Conservation (phyloP, 2,329 filamentous ascomycete genomes). For the Penicillium sclerotiorum region DNA sequence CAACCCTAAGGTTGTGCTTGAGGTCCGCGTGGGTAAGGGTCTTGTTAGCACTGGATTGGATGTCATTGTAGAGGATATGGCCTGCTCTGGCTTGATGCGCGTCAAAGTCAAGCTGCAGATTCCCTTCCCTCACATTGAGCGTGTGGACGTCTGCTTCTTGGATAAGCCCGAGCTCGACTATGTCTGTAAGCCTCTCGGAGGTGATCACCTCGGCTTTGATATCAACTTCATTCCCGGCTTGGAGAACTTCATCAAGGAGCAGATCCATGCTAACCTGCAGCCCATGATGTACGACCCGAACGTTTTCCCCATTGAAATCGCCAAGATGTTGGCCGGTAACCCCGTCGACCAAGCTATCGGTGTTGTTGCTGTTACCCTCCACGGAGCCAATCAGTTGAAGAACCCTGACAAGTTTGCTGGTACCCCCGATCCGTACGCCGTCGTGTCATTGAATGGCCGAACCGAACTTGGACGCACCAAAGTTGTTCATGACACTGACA, state of each 20-base stretch:
- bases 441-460: slow-evolving; percentile 81
- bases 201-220: slow-evolving; percentile 93
- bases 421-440: slow-evolving; percentile 86
- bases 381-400: slow-evolving; percentile 89
- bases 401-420: slow-evolving; percentile 93
- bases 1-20: slow-evolving; percentile 94
- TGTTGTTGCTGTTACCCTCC: slow-evolving; percentile 86
- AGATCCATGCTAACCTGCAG: slow-evolving; percentile 88
- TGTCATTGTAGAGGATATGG: slow-evolving; percentile 97
- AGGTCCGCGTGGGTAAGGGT: slow-evolving; percentile 92
- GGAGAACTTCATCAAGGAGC: slow-evolving; percentile 90
- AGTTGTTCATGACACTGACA: slow-evolving; percentile 78
- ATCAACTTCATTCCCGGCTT: slow-evolving; percentile 98
- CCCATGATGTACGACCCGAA: slow-evolving; percentile 99
- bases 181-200: slow-evolving; percentile 94
- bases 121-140: slow-evolving; percentile 92
- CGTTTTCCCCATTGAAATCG: slow-evolving; percentile 96
- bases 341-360: slow-evolving; percentile 95
- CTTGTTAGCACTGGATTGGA: slow-evolving; percentile 96
- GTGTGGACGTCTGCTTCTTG: slow-evolving; percentile 91
- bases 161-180: slow-evolving; percentile 90
- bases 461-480: slow-evolving; percentile 85
- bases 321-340: slow-evolving; percentile 94
- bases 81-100: slow-evolving; percentile 92
- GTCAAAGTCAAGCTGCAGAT: slow-evolving; percentile 98